Evolutionary conservation across 2,329 filamentous ascomycete genomes (phyloP).

Genomic region (Hymenoscyphus fructigenus): DNA sequence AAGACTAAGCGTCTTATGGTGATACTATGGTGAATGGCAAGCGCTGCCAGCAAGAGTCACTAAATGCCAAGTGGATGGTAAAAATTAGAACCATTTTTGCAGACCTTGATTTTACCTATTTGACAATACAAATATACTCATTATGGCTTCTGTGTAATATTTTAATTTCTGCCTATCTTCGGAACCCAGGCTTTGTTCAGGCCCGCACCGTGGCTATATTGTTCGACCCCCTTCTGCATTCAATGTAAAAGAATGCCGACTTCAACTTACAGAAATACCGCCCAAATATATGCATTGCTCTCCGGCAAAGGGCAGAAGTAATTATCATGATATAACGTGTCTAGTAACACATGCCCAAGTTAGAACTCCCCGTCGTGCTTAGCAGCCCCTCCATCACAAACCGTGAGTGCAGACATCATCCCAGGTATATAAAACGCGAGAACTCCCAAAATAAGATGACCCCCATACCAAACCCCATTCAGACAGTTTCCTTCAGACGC

Average conservation of each 20-base stretch:
- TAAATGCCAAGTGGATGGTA: no score
- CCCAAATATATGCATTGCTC: neutral
- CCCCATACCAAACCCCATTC: constrained; percentile 12
- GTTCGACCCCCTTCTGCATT: neutral
- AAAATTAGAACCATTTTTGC: no score
- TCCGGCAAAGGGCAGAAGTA: neutral
- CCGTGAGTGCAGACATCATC: neutral
- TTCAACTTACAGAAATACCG: neutral
- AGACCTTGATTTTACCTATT: no score
- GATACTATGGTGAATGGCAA: no score
- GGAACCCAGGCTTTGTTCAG: no score
- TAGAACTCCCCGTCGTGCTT: neutral
- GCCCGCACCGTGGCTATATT: neutral
- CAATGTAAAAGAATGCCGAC: neutral
- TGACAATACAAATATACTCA: no score
- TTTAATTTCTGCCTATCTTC: no score
- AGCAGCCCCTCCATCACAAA: neutral
- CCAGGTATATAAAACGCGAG: constrained; percentile 9
- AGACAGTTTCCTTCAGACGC: constrained; percentile 17
- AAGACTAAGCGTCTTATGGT: no score
- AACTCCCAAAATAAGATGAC: constrained; percentile 9
- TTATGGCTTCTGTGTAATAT: no score
- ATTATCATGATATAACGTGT: neutral
- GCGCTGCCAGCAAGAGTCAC: no score
- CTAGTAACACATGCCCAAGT: neutral